A percentile compares a stretch with the other conserved stretches of the same genome.
phyloP scores from a whole-genome alignment of 169 alveolate species.

The Sarcocystis neurona region DNA sequence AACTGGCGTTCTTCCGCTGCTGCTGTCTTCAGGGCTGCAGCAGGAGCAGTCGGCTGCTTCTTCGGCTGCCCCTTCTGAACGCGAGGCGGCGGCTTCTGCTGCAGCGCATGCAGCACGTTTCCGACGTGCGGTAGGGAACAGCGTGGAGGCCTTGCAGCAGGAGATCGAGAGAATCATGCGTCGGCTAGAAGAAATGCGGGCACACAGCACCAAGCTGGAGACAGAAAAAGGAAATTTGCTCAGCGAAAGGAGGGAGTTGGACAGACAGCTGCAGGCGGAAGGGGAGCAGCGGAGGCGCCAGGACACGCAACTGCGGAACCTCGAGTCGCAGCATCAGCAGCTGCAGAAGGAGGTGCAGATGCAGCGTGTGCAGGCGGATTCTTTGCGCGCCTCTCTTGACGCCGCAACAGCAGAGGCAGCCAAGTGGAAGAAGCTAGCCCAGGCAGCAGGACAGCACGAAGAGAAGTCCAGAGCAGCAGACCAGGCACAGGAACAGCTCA shows the following conservation, averaged over 20 bases:
- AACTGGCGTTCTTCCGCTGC: too few species aligned
- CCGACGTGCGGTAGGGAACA: background rate
- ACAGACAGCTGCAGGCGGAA: background rate
- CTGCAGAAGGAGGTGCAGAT: background rate
- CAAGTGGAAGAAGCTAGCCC: too few species aligned
- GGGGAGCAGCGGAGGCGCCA: background rate
- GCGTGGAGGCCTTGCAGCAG: background rate
- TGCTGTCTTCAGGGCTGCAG: too few species aligned
- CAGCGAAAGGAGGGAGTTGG: background rate
- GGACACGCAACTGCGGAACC: background rate
- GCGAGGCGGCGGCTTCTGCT: background rate
- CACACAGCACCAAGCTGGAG: background rate
- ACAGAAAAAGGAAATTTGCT: background rate
- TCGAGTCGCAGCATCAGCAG: background rate
- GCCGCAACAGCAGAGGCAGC: too few species aligned
- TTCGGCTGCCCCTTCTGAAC: too few species aligned
- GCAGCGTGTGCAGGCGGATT: too few species aligned
- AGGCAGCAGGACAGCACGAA: too few species aligned
- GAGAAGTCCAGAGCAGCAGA: too few species aligned
- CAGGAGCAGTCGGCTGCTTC: too few species aligned
- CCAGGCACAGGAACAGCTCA: too few species aligned
- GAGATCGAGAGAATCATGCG: background rate
- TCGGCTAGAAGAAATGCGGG: background rate
- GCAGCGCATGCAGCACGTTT: conserved; percentile 23
- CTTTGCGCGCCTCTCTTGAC: too few species aligned